These are phyloP conservation scores for Pseudohalonectria lignicola DNA, from an alignment of 2,329 filamentous ascomycete species.

Conservation along the genomic window DNA sequence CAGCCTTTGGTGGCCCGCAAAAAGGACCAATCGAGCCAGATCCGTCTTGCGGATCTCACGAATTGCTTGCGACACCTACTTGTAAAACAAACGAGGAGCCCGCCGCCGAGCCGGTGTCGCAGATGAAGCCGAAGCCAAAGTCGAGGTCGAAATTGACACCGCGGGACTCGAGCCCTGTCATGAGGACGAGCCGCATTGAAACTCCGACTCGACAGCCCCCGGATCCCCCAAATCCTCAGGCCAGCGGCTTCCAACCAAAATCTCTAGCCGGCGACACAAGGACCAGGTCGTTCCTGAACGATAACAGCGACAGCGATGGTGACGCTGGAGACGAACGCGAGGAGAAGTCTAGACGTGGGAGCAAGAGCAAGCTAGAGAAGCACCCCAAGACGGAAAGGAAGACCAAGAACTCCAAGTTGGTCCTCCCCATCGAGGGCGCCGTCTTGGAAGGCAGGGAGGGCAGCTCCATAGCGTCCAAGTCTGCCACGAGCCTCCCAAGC, in stretches of 20 bases:
- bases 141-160: conserved; percentile 2
- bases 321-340: conserved; percentile 35
- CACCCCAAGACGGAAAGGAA: conserved; percentile 2
- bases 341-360: conserved; percentile 8
- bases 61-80: neutral
- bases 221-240: conserved; percentile 14
- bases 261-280: conserved; percentile 13
- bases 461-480: conserved; percentile 6
- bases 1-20: neutral
- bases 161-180: neutral
- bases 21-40: neutral
- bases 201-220: conserved; percentile 24
- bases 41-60: neutral
- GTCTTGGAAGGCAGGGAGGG: conserved; percentile 5
- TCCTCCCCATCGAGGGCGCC: conserved; percentile 29
- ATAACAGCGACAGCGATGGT: conserved; percentile 40
- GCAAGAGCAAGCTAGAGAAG: conserved; percentile 2
- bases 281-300: conserved; percentile 38
- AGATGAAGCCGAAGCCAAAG: conserved; percentile 5
- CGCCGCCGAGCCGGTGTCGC: neutral
- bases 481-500: conserved; percentile 25
- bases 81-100: neutral
- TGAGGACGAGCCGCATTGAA: conserved; percentile 11
- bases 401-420: conserved; percentile 19
- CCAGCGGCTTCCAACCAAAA: no score